phyloP scores from a whole-genome alignment of 2,329 filamentous ascomycete genomes.

The Botryotinia convoluta region DNA sequence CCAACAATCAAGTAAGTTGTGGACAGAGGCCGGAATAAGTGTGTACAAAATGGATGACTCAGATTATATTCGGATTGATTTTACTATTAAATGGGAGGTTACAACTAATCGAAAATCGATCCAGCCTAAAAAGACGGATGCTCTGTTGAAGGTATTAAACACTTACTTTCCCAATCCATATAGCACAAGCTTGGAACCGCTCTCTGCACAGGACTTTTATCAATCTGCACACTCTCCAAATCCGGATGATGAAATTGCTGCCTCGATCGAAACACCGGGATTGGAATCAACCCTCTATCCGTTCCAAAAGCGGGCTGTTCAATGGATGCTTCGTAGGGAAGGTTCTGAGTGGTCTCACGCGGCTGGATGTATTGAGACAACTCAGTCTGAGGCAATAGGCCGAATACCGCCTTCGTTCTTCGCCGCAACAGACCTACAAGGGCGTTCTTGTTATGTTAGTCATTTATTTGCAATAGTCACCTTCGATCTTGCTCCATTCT shows the following conservation, averaged over 20 bases:
- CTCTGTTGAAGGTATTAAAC: slow-evolving; percentile 32
- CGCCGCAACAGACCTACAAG: slow-evolving; percentile 45
- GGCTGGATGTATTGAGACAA: slow-evolving; percentile 16
- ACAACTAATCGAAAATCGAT: slow-evolving; percentile 31
- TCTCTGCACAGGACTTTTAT: slow-evolving; percentile 62
- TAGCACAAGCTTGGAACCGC: slow-evolving; percentile 31
- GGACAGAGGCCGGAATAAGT: slow-evolving; percentile 32
- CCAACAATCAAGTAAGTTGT: slow-evolving; percentile 31
- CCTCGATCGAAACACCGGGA: slow-evolving; percentile 44
- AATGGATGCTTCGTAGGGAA: slow-evolving; percentile 69
- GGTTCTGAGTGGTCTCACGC: slow-evolving; percentile 49
- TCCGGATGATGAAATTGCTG: slow-evolving; percentile 42
- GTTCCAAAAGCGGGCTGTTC: slow-evolving; percentile 67
- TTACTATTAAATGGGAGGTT: slow-evolving; percentile 37
- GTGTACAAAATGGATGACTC: slow-evolving; percentile 25
- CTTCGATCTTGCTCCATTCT: slow-evolving; percentile 47
- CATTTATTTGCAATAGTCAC: slow-evolving; percentile 60
- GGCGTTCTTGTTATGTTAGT: slow-evolving; percentile 54
- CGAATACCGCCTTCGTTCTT: slow-evolving; percentile 44
- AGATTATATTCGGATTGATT: slow-evolving; percentile 30
- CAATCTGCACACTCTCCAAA: slow-evolving; percentile 62
- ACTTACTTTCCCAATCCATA: slow-evolving; percentile 34
- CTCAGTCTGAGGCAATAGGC: neutral
- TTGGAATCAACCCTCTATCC: slow-evolving; percentile 59
- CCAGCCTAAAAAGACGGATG: slow-evolving; percentile 23